These are phyloP conservation scores for Aspergillus chevalieri DNA, from an alignment of 2,329 filamentous ascomycete species.

Conservation along the genomic window DNA sequence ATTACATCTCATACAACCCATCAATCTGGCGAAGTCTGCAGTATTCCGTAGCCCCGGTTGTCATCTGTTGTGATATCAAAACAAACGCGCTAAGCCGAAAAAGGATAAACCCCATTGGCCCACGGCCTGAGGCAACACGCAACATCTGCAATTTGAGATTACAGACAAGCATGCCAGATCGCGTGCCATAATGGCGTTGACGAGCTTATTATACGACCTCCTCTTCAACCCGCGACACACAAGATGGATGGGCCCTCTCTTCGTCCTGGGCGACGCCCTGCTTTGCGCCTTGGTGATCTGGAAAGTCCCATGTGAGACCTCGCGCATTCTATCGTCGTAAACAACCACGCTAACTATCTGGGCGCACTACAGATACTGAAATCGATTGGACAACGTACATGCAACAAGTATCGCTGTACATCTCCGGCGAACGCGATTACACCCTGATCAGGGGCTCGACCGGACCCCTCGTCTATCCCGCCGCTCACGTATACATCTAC, in stretches of 20 bases:
- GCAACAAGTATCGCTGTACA: conserved; percentile 77
- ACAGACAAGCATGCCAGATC: background rate
- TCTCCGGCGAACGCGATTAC: conserved; percentile 84
- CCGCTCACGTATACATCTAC: conserved; percentile 89
- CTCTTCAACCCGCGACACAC: conserved; percentile 51
- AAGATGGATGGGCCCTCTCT: conserved; percentile 58
- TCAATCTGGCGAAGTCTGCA: background rate
- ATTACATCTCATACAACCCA: background rate
- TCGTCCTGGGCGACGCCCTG: conserved; percentile 64
- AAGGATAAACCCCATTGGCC: conserved; percentile 13
- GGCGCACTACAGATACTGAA: conserved; percentile 66
- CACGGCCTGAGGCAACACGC: conserved; percentile 10
- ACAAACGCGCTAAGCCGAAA: conserved; percentile 14
- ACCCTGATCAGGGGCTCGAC: conserved; percentile 77
- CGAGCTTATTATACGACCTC: conserved; percentile 31
- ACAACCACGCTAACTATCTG: background rate
- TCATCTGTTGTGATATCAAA: background rate
- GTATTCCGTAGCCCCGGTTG: background rate
- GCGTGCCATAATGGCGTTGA: conserved; percentile 27
- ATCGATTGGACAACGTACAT: conserved; percentile 98
- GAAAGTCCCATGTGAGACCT: conserved; percentile 70
- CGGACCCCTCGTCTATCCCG: conserved; percentile 91
- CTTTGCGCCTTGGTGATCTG: conserved; percentile 70
- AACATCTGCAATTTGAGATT: conserved; percentile 1
- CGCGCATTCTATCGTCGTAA: background rate